Base-by-base conservation (phyloP, 805 yeast genomes). In the Vanderwaltozyma verrucispora region DNA sequence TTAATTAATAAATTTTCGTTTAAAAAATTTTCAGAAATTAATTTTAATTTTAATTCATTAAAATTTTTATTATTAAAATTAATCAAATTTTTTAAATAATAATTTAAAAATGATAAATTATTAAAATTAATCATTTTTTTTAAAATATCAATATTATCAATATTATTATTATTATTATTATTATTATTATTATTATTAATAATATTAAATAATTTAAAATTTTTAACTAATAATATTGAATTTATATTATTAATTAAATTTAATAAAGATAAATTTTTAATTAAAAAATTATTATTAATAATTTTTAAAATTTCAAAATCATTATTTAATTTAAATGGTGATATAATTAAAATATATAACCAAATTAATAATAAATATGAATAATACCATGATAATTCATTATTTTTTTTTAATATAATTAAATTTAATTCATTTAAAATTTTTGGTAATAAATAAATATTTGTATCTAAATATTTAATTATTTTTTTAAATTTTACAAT, bases 311-410 rank as follows among this genome's bases (percentile, higher is more conserved):
- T 18, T 5, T 79, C 47, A 2, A 53, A 37, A 1, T 48, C 44
- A 4, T 70, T 54, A 0, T 55, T 58, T 19, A 88, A 60, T 2
- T 73, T 68, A 50, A 88, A 87, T 0, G 97, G 96, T 0, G 78
- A 74, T n/a, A 82, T 60, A 0, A 77, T 69, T 17, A 87, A 60
- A 9, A 79, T 74, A 0, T 80, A 69, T 9, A 85, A 65, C 95
- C 95, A 88, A 3, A 81, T 62, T 8, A 86, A 56, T 30, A 76
- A 51, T 10, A 78, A 56, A 39, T 63, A 77, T 26, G 60, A 51
- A 23, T 63, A 64, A 34, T 69, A 64, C 83, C 80, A 75, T 6
- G 44, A 3, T 5, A 2, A n/a, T 34, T 32, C 5, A 35, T 36
- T 9, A n/a, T 5, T 14, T 18, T 5, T 37, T 51, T 33, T 7